Evolutionary conservation across 768 basidiomycete genomes (phyloP), one percentile per base, ranked within the genome.

Genomic region (Tricholoma terreum): DNA sequence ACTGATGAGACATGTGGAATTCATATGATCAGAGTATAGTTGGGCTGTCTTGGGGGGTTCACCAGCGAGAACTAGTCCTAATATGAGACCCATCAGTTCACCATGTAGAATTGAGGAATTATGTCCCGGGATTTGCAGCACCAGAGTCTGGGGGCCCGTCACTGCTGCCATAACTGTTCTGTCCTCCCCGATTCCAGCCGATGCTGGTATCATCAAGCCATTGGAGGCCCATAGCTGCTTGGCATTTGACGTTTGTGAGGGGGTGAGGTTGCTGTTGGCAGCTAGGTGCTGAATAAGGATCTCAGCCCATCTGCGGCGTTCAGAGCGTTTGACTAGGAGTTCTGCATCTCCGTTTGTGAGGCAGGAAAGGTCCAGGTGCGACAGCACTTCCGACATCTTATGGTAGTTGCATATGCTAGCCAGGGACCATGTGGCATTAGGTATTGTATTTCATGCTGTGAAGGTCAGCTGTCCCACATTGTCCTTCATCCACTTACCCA

Each of bases 11-110:
- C 61, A 48, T 0, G 64, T 59, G 0, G 67, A 58, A 46, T 69
- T 69, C 2, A 69, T 59, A 21, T 71, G 68, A 46, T 71, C 67
- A 1, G 65, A 64, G 52, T 56, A 63, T 0, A 69, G 38, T 10
- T 11, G 27, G 27, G 38, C 4, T 6, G 34, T 49, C 9, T 48
- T 1, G 24, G 48, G 27, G 19, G 24, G 10, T 6, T 49, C 24
- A 14, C 50, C 22, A 0, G 61, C 54, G 3, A 65, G 22, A 19
- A 63, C 48, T 3, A 67, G 53, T 0, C 57, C 55, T 2, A 33
- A 31, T 14, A 69, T 63, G 6, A 69, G 34, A 1, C 66, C 66
- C 8, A 69, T 46, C 1, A 61, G 54, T 27, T 69, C 64, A 6
- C 36, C 36, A 38, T 38, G 36, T 38, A 38, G 15, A 15, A 38